Conservation (phyloP, 805 yeast species). For the Kodamaea restingae region DNA sequence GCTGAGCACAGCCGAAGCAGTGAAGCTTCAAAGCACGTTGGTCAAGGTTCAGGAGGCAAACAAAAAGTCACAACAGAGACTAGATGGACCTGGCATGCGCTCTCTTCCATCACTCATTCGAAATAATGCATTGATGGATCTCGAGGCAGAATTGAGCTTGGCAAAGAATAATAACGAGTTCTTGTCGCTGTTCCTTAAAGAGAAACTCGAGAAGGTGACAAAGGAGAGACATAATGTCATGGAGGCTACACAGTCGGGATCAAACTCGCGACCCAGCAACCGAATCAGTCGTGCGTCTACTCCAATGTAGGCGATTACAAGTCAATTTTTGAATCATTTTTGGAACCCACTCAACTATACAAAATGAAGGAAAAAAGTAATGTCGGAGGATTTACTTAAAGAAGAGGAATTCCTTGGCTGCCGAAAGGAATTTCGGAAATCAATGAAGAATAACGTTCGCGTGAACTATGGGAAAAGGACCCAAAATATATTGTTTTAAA, state of each 20-base stretch:
- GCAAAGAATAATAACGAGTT: constrained; percentile 28
- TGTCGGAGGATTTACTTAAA: too few relatives aligned
- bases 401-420: too few relatives aligned
- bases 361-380: too few relatives aligned
- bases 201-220: constrained; percentile 31
- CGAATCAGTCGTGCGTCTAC: constrained; percentile 40
- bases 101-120: constrained; percentile 32
- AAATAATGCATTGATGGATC: constrained; percentile 29
- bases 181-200: constrained; percentile 23
- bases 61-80: constrained; percentile 16
- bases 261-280: constrained; percentile 30
- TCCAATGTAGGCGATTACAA: constrained; percentile 20
- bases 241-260: constrained; percentile 26
- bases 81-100: constrained; percentile 33
- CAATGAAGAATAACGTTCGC: too few relatives aligned
- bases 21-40: constrained; percentile 22
- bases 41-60: constrained; percentile 18
- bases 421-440: too few relatives aligned
- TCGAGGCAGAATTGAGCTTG: constrained; percentile 24
- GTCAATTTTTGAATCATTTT: too few relatives aligned
- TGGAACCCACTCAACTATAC: too few relatives aligned
- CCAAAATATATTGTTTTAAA: too few relatives aligned
- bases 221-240: constrained; percentile 31
- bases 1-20: constrained; percentile 31
- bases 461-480: too few relatives aligned